Percentiles rank a stretch among this genome's conserved stretches.
phyloP scores from a whole-genome alignment of 495 filamentous ascomycete genomes.

The Oidiodendron maius region DNA sequence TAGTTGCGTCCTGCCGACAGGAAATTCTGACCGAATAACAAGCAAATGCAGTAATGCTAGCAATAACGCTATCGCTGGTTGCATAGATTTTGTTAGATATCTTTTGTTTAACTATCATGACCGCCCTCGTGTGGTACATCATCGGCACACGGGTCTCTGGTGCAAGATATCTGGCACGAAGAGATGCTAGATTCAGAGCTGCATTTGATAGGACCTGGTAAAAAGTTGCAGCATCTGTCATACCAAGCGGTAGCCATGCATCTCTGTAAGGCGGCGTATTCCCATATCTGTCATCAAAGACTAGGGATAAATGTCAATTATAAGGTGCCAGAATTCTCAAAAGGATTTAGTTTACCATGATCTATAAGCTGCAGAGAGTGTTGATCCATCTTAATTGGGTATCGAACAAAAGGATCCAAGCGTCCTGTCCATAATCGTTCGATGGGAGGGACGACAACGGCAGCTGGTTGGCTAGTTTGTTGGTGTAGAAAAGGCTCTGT shows the following conservation, averaged over 20 bases:
- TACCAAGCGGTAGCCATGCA: slow-evolving; percentile 10
- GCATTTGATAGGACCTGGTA: slow-evolving; percentile 13
- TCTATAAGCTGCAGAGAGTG: slow-evolving; percentile 7
- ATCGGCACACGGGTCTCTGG: slow-evolving; percentile 3
- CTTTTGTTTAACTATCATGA: slow-evolving; percentile 2
- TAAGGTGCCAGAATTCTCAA: too few relatives aligned
- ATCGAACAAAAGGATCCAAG: slow-evolving; percentile 14
- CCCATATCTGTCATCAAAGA: slow-evolving; percentile 6
- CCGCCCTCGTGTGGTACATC: neutral
- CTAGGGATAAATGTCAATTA: too few relatives aligned
- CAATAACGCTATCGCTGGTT: slow-evolving; percentile 4
- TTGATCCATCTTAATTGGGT: slow-evolving; percentile 9
- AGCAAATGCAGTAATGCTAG: slow-evolving; percentile 3
- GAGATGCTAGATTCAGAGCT: slow-evolving; percentile 1
- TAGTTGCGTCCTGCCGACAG: too few relatives aligned
- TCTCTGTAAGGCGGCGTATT: slow-evolving; percentile 9
- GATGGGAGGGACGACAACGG: neutral
- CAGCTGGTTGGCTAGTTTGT: neutral
- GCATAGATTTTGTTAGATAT: neutral
- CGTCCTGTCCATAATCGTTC: slow-evolving; percentile 5
- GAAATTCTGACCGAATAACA: slow-evolving; percentile 14
- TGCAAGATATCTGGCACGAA: neutral
- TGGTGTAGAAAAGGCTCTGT: too few relatives aligned
- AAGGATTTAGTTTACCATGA: too few relatives aligned
- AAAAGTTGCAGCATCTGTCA: slow-evolving; percentile 12